Base-by-base conservation (phyloP, 2,329 filamentous ascomycete genomes). In the Massarina eburnea region DNA sequence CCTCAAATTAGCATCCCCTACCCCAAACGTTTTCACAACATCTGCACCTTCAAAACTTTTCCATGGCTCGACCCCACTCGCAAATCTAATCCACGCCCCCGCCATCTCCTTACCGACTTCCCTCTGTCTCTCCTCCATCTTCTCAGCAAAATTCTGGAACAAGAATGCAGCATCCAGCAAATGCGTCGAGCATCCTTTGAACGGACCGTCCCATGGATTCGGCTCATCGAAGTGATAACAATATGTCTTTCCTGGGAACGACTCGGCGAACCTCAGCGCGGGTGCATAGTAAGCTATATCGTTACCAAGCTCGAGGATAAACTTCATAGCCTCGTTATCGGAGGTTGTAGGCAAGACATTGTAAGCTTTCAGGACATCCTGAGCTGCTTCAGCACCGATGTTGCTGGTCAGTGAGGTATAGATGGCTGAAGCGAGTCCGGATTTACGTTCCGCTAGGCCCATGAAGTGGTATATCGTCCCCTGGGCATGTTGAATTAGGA, bases 211-310 rank as follows among this genome's bases (percentile, higher is more conserved):
- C 61, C 58, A 66, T 1, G 57, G 58, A 48, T 63, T 64, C 3
- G 39, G 44, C 27, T 57, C 47, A 17, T 59, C 51, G 44, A 66
- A 61, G 14, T 55, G 39, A 39, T 60, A 64, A 17, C 44, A 48
- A 30, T 46, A 61, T 3, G 44, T 38, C 17, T 46, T 57, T 1
- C 55, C 48, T 5, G 52, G 49, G 41, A 52, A 65, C 3, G 49
- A 49, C 14, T 57, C 42, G 1, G 72, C 73, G 24, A 71, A 69
- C 4, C 66, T 55, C 6, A 71, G 27, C 0, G 69, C 70, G 0
- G 76, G 67, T 1, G 69, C 65, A 41, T 70, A 67, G 57, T 74
- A 79, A 6, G 58, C 57, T 27, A 78, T 67, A 42, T 80, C 76
- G 12, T 68, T 74, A 14, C 62, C 60, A 24, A 75, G 72, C 1